A percentile compares a stretch with the other conserved stretches of the same genome.
Conservation (phyloP, 2,329 filamentous ascomycete species). For the Colletotrichum sp. region DNA sequence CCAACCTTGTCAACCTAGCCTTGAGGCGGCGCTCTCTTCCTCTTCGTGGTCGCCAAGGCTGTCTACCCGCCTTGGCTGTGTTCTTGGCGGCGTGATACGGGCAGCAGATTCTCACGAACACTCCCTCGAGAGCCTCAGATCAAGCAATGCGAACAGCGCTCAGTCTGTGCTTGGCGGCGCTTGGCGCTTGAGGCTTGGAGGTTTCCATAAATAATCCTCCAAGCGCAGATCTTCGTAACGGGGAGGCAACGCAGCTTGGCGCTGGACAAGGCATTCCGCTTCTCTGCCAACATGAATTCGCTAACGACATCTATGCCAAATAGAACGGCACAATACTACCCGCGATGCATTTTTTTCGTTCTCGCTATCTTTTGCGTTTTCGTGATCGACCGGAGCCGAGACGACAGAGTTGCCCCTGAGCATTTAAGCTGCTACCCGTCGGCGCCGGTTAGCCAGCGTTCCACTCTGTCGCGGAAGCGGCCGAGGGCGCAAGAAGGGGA, state of each 20-base stretch:
- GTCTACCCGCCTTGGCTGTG: neutral
- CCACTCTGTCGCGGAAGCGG: neutral
- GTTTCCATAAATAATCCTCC: neutral
- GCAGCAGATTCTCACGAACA: neutral
- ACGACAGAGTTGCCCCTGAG: constrained; percentile 6
- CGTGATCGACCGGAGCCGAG: neutral
- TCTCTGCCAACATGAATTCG: neutral
- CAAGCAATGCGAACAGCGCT: neutral
- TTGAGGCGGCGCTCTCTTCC: neutral
- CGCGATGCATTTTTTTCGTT: neutral
- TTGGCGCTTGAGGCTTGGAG: constrained; percentile 5
- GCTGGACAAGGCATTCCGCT: neutral
- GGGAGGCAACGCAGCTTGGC: neutral
- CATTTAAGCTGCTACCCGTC: neutral
- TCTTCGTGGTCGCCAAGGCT: neutral
- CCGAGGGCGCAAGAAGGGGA: neutral
- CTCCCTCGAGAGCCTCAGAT: neutral
- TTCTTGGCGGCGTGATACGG: neutral
- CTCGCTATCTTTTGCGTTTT: neutral
- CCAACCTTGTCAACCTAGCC: neutral
- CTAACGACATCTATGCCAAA: neutral
- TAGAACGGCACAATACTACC: neutral
- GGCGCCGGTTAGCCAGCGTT: neutral
- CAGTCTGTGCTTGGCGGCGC: neutral
- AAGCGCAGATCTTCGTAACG: neutral